A percentile compares a stretch with the other conserved stretches of the same genome.
These are phyloP conservation scores for Endocalyx cinctus DNA, from an alignment of 2,329 filamentous ascomycete genomes.

Conservation along the genomic window DNA sequence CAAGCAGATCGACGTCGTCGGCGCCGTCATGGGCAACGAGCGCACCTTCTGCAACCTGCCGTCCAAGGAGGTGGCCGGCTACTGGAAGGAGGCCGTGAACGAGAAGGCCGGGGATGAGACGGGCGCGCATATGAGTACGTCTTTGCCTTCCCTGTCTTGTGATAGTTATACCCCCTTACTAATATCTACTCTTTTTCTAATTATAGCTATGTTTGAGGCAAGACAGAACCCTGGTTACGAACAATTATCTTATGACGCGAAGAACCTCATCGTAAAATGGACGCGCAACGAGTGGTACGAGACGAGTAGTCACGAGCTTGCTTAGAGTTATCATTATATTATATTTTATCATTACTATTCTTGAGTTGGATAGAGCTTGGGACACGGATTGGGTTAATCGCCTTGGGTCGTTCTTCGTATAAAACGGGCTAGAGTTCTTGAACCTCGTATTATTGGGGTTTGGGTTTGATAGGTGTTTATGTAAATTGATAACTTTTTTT, in stretches of 20 bases:
- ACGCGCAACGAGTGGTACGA: conserved; percentile 63
- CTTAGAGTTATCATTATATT: conserved; percentile 91
- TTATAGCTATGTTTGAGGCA: conserved; percentile 65
- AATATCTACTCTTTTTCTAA: conserved; percentile 1
- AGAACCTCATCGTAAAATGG: conserved; percentile 62
- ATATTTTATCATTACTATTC: too few relatives aligned
- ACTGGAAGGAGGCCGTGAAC: conserved; percentile 72
- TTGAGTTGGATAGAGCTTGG: too few relatives aligned
- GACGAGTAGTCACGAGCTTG: conserved; percentile 61
- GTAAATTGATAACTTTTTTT: too few relatives aligned
- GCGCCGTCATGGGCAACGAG: conserved; percentile 60
- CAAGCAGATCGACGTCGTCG: conserved; percentile 48
- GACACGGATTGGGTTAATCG: too few relatives aligned
- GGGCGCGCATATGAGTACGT: conserved; percentile 69
- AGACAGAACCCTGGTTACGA: conserved; percentile 70
- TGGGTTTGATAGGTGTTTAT: too few relatives aligned
- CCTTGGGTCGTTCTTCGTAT: too few relatives aligned
- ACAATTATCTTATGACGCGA: conserved; percentile 60
- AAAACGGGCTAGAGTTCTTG: too few relatives aligned
- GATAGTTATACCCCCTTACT: conserved; percentile 2
- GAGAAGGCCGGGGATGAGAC: conserved; percentile 76
- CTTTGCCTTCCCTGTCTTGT: neutral
- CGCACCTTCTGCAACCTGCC: conserved; percentile 89
- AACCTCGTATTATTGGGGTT: too few relatives aligned
- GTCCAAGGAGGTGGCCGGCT: conserved; percentile 43